Evolutionary conservation across 805 yeast genomes (phyloP), one percentile per base, ranked within the genome.

Genomic region (Kodamaea leandrae): DNA sequence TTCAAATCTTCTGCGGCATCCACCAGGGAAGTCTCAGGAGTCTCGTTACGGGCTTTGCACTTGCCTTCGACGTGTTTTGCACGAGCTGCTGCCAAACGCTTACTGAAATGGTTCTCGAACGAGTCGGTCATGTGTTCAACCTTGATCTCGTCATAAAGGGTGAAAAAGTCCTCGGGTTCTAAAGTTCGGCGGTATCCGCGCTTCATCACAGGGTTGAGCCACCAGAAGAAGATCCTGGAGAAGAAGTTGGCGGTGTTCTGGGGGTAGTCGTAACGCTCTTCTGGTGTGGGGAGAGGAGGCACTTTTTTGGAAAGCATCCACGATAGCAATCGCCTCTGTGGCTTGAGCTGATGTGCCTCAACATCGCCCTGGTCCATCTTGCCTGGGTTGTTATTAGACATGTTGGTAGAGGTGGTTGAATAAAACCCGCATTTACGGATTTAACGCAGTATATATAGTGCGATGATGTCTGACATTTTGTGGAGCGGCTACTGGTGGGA

Each of bases 111-210:
- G 13, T 27, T 29, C 19, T 52, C 45, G 44, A 68, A 69, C 13
- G 30, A 42, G 6, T 39, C 46, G 3, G 68, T 54, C 67, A 66
- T 57, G 8, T 44, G 36, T 28, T 63, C 58, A 17, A 68, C 66
- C 39, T 62, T 60, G 28, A 64, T 49, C 12, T 27, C 39, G 12
- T 53, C 60, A 1, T 37, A 7, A 27, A 69, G 54, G 15, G 43
- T 48, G 48, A 47, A 84, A 48, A 84, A 55, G 60, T 86, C 93
- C 36, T 76, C 72, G 2, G 83, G 79, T 32, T 75, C 76, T 33
- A 86, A 61, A 0, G 90, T 83, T 53, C 93, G 70, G 57, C 78
- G 82, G 58, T 85, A 85, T 5, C 95, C 93, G 6, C 76, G 74
- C 12, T 60, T 63, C 68, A 86, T 61, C 29, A 85, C 51, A 0